phyloP scores from a whole-genome alignment of 108 stramenopile genomes.

The Nitzschia palea region DNA sequence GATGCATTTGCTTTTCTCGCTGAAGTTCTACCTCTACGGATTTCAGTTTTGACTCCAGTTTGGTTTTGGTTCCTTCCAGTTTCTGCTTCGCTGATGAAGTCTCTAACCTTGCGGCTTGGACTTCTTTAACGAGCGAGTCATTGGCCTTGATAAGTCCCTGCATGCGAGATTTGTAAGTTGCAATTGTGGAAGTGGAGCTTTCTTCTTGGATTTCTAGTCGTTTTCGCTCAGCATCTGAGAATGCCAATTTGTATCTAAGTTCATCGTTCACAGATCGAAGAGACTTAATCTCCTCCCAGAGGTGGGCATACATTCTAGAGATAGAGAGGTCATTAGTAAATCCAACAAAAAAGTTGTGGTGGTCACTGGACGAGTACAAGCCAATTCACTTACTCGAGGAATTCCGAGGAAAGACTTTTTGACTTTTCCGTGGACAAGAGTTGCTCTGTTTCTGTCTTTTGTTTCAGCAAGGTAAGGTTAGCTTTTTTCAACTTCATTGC shows the following conservation, averaged over 20 bases:
- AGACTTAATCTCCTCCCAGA: background rate
- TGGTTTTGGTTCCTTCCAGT: slow-evolving; percentile 38
- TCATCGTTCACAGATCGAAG: background rate
- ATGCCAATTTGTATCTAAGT: background rate
- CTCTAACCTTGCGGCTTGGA: slow-evolving; percentile 31
- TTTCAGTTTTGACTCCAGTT: slow-evolving; percentile 29
- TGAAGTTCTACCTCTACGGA: slow-evolving; percentile 34
- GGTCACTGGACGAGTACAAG: too few relatives aligned
- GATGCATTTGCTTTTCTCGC: slow-evolving; percentile 20
- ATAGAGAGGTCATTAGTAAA: too few relatives aligned
- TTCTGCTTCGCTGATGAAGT: background rate
- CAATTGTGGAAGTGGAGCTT: background rate
- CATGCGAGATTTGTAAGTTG: background rate
- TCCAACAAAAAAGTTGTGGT: slow-evolving; percentile 1
- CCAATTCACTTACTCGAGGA: too few relatives aligned
- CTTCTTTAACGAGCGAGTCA: slow-evolving; percentile 9
- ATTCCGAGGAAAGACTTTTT: too few relatives aligned
- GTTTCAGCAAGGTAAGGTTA: too few relatives aligned
- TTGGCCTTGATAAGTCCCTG: slow-evolving; percentile 14
- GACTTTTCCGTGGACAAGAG: too few relatives aligned
- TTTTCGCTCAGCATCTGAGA: background rate
- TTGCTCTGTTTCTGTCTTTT: too few relatives aligned
- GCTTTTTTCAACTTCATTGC: too few relatives aligned
- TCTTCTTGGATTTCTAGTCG: background rate
- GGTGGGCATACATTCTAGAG: background rate